Base-by-base conservation (phyloP, 108 stramenopile genomes). In the Discostella pseudostelligera region DNA sequence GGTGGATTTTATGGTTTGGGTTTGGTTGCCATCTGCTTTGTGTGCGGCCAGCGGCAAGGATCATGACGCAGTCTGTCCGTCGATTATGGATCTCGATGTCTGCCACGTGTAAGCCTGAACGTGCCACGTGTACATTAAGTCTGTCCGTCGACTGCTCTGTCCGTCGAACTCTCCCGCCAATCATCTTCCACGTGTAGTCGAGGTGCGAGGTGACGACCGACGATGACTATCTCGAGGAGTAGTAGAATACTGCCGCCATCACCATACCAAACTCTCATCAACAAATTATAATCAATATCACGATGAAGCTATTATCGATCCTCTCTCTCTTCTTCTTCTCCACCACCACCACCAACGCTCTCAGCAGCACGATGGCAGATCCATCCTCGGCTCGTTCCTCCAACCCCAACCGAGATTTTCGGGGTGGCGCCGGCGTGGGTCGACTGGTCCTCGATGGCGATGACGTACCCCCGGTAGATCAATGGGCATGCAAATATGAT, bases 391-490 rank as follows among this genome's bases (percentile, higher is more conserved):
- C 66, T 61, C 70, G 72, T 53, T 59, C 67, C 47, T 59, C 32
- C 43, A 76, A 56, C 39, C 73, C 78, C 49, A 69, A 75, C 51
- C 44, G 53, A 17, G 81, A 82, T 44, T 87, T 67, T 61, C 60
- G 67, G 44, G 88, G 87, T 9, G 92, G 92, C 39, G 83, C 82
- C 25, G 92, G 92, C 39, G 82, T 90, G 25, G 92, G 88, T 37
- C 69, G 87, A 16, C 78, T 87, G 10, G 66, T 85, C 21, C 46
- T 90, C 11, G 76, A 87, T 22, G 83, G 82, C 11, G 69, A 59
- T 10, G 68, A 57, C 32, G 37, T 19, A 16, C 65, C 54, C 19
- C 46, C 68, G 20, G 54, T 69, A 13, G 74, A 78, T 26, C 43
- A 71, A 12, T 76, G 81, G 57, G 36, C 74, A 8, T 90, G 84